These are phyloP conservation scores for Phytopythium mirpurense DNA, from an alignment of 352 stramenopile species.

Conservation along the genomic window DNA sequence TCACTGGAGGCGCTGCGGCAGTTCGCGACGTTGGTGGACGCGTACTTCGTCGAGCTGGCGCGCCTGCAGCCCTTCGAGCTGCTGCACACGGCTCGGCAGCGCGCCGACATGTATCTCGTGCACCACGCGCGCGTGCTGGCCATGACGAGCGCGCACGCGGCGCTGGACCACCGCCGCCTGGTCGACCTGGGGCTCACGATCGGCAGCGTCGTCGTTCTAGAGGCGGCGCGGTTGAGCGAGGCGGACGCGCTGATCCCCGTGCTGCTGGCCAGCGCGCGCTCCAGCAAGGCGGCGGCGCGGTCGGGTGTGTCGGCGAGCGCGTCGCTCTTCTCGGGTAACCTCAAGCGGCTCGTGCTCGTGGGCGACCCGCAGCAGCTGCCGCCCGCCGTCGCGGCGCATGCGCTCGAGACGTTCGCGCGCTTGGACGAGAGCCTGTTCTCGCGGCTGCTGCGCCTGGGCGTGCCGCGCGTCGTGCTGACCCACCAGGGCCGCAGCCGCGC, in stretches of 20 bases:
- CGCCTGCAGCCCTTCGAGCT: conserved; percentile 94
- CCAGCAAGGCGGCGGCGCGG: neutral
- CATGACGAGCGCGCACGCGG: conserved; percentile 96
- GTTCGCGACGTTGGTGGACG: conserved; percentile 69
- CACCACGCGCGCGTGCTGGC: conserved; percentile 93
- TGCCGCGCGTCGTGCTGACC: conserved; percentile 89
- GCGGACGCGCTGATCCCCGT: conserved; percentile 92
- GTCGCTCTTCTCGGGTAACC: conserved; percentile 8
- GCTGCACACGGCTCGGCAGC: conserved; percentile 88
- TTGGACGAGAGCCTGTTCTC: conserved; percentile 96
- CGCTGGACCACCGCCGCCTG: conserved; percentile 83
- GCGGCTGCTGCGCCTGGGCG: conserved; percentile 90
- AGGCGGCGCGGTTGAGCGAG: conserved; percentile 94
- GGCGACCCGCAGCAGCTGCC: conserved; percentile 92
- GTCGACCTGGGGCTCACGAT: conserved; percentile 78
- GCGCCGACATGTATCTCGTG: conserved; percentile 93
- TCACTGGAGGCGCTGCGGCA: conserved; percentile 16
- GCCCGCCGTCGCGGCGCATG: conserved; percentile 87
- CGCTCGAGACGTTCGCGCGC: conserved; percentile 85
- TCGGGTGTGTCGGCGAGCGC: conserved; percentile 6
- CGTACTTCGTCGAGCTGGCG: conserved; percentile 91
- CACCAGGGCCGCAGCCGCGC: conserved; percentile 79
- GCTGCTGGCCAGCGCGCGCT: conserved; percentile 67
- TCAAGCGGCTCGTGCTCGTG: conserved; percentile 95
- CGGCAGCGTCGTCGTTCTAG: conserved; percentile 93